Base-by-base conservation (phyloP, 1,139 yeast species). In the Maudiozyma humilis region DNA sequence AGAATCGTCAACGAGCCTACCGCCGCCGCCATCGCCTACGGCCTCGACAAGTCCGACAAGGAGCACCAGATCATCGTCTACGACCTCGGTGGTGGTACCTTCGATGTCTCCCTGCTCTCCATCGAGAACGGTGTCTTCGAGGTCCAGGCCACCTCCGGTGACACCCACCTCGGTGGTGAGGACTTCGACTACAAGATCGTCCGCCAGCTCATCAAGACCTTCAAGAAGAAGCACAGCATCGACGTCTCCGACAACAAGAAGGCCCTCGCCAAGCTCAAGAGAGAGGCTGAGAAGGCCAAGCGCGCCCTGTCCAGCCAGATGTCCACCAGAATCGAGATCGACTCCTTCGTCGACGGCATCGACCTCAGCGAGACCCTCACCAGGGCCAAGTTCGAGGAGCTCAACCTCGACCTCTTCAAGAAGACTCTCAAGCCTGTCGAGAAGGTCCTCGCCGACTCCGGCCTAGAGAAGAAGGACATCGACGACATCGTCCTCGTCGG, bases 1-100 rank as follows among this genome's bases (percentile, higher is more conserved):
- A 84, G 96, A 75, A 87, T 87, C 62, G 95, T 87, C 55, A 87
- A 87, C 67, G 96, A 87, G 73, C 96, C 96, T 53, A 87, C 96
- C 48, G 96, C 96, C 42, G 96, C 96, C 50, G 96, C 96, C 48
- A 85, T 87, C 67, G 96, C 96, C 51, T 87, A 87, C 70, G 96
- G 96, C 53, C 76, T 87, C 59, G 96, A 87, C 71, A 83, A 85
- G 69, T 75, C 83, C 53, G 89, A 83, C 59, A 87, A 82, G 55
- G 91, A 86, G 70, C 82, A 82, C 66, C 93, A 86, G 72, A 86
- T 87, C 59, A 79, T 87, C 64, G 94, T 87, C 51, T 88, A 85
- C 72, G 96, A 88, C 72, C 78, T 88, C 61, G 96, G 96, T 78
- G 96, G 95, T 66, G 95, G 95, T 73, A 86, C 95, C 61, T 86